Evolutionary conservation across 257 asterid species (phyloP), one percentile per base, ranked within the genome.

Genomic region (Paulownia fortunei): DNA sequence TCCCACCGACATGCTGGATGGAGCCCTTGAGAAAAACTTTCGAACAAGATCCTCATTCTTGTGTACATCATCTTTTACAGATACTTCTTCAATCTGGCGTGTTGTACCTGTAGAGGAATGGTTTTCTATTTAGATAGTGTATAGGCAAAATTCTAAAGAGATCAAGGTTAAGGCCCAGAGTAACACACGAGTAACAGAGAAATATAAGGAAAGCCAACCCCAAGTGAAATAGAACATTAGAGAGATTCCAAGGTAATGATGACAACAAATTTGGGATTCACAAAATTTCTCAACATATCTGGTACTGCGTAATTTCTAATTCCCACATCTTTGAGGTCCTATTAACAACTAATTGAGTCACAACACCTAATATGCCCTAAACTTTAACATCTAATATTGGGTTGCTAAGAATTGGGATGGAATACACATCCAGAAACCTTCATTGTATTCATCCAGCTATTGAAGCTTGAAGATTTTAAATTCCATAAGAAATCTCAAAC

Each of bases 1-100:
- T 82, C 94, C 93, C 1, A 82, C 74, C 54, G 93, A 83, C 69
- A 21, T 69, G 84, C 68, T 86, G 72, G 93, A 80, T 68, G 87
- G 80, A 39, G 90, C 81, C 88, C 88, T 86, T 41, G 94, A 83
- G 79, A 90, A 90, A 69, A 94, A 81, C 49, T 80, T 79, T 54
- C 12, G 80, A 73, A 85, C 88, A 77, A 81, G 82, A 81, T 84
- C 90, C 3, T 79, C 86, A 62, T 79, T 79, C 81, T 83, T 69
- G 58, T 37, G 27, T 72, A 34, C 44, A 46, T 67, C 84, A 76
- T 71, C 87, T 54, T 84, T 79, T 47, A 59, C 49, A 58, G 94
- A 76, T 64, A 79, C 65, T 74, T 72, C 86, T 68, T 86, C 89
- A 52, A 73, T 76, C 82, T 88, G 92, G 24, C 83, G 76, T 46